Evolutionary conservation across 1,139 yeast species (phyloP), one percentile per base, ranked within the genome.

Genomic region (Taphrina pruni): DNA sequence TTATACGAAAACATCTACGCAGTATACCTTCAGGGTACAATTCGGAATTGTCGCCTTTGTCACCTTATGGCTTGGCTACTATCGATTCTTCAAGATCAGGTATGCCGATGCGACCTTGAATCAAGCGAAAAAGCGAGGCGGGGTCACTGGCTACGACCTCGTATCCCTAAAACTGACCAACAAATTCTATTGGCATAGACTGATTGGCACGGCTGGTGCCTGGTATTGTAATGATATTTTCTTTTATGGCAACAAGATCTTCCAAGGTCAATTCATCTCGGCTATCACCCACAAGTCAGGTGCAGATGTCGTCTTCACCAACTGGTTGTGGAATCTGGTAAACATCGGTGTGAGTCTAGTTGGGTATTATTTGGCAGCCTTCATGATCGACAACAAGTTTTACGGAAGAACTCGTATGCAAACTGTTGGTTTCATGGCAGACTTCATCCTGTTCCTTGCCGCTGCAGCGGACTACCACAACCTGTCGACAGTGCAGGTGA

Each of bases 291-390:
- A 85, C 76, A 89, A 75, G 86, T 17, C 50, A 14, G 64, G 64
- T 11, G 86, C 83, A 84, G 88, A 80, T 78, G 89, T 77, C 87
- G 96, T 81, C 89, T 93, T 76, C 95, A 93, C 87, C 72, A 96
- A 96, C 84, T 79, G 81, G 84, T 80, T 76, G 79, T 86, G 77
- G 83, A 87, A 87, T 81, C 81, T 87, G 79, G 85, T 87, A 79
- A 83, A 86, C 77, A 82, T 86, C 80, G 90, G 89, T 72, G 88
- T 88, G 78, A 83, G 89, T 51, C 81, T 87, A 75, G 88, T 87
- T 72, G 90, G 90, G 73, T 87, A 87, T 81, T 87, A 88, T 86
- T 77, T 81, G 70, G 79, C 89, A 41, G 82, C 84, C 69, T 85
- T 87, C 73, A 81, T 87, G 71, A 78, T 87, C 71, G 90, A 87